phyloP scores from a whole-genome alignment of 169 alveolate genomes.

The Babesia ovis region DNA sequence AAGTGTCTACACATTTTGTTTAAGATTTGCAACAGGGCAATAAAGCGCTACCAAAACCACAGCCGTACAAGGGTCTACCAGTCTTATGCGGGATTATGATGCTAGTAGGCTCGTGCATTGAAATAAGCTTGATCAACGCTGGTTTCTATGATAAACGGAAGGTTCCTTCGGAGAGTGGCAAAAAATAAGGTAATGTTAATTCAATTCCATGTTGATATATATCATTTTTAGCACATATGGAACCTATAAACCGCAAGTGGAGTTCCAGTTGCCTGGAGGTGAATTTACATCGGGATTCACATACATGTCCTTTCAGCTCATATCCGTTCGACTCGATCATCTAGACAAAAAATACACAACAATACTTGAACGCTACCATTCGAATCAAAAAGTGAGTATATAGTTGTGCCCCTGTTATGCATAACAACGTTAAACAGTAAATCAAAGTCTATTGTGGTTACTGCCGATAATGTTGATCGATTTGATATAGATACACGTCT shows the following conservation, averaged over 20 bases:
- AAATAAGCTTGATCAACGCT: slow-evolving; percentile 44
- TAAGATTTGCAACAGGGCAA: slow-evolving; percentile 26
- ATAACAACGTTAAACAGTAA: too few relatives aligned
- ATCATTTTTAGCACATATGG: neutral
- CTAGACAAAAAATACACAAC: slow-evolving; percentile 32
- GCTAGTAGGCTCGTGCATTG: slow-evolving; percentile 51
- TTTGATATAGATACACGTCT: too few relatives aligned
- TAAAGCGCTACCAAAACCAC: slow-evolving; percentile 47
- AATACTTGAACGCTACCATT: slow-evolving; percentile 1
- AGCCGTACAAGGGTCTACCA: slow-evolving; percentile 46
- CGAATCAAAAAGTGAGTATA: slow-evolving; percentile 10
- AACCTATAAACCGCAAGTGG: slow-evolving; percentile 37
- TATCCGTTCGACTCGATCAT: slow-evolving; percentile 51
- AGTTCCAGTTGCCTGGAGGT: slow-evolving; percentile 63
- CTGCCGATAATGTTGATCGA: neutral
- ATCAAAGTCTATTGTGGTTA: neutral
- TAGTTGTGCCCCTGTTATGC: too few relatives aligned
- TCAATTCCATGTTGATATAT: neutral
- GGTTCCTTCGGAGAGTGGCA: neutral
- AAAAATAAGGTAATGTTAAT: neutral
- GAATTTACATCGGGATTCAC: neutral
- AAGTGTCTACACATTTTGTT: slow-evolving; percentile 5
- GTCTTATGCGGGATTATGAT: slow-evolving; percentile 44
- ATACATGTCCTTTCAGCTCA: slow-evolving; percentile 8
- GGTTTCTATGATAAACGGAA: slow-evolving; percentile 43